Conservation (phyloP, 208 protist species). For the Novymonas esmeraldas region DNA sequence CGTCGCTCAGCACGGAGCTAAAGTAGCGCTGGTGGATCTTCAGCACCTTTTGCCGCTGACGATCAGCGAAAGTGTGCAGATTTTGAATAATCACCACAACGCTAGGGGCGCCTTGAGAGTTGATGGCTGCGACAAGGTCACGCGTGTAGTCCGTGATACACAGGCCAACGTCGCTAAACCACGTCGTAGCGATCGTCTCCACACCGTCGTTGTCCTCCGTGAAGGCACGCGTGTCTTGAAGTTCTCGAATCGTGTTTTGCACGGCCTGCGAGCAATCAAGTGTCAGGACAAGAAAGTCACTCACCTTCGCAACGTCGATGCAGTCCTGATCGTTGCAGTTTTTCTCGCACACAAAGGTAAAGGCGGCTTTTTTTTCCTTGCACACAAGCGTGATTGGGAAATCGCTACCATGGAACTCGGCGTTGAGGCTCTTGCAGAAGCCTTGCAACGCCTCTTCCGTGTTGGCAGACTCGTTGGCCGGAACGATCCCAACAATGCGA, state of each 20-base stretch:
- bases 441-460: constrained; percentile 66
- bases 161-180: constrained; percentile 84
- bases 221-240: constrained; percentile 47
- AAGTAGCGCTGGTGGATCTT: constrained; percentile 89
- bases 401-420: constrained; percentile 33
- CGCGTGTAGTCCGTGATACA: constrained; percentile 90
- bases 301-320: constrained; percentile 82
- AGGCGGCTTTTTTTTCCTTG: constrained; percentile 63
- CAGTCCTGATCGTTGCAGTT: constrained; percentile 84
- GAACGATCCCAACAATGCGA: constrained; percentile 79
- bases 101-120: constrained; percentile 74
- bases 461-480: constrained; percentile 86
- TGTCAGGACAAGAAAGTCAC: constrained; percentile 80
- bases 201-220: constrained; percentile 40
- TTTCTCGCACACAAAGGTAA: constrained; percentile 85
- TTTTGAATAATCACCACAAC: constrained; percentile 81
- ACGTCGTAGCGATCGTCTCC: constrained; percentile 67
- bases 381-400: constrained; percentile 64
- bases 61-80: constrained; percentile 77
- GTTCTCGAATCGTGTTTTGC: constrained; percentile 75
- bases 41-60: constrained; percentile 75
- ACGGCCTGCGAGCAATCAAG: constrained; percentile 83
- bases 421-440: constrained; percentile 54
- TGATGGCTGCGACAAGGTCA: constrained; percentile 71
- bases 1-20: constrained; percentile 75